Percentiles rank a stretch among this genome's conserved stretches.
Evolutionary conservation across 2,329 filamentous ascomycete genomes (phyloP).

Genomic region (Trichoderma harzianum): DNA sequence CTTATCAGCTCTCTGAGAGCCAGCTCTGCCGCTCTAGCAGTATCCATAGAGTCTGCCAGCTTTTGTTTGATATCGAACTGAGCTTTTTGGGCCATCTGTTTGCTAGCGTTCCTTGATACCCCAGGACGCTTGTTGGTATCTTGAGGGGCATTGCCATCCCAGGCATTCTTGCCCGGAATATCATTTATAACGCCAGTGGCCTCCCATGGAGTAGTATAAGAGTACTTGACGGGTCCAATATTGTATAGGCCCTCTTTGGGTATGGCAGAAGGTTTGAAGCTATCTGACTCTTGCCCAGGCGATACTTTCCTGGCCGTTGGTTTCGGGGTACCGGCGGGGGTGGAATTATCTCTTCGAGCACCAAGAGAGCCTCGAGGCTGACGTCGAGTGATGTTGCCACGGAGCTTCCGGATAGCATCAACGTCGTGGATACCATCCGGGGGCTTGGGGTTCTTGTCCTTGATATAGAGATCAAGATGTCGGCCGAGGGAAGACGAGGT

Average conservation of each 20-base stretch:
- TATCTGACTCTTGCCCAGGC: constrained; percentile 39
- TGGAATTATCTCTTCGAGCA: constrained; percentile 58
- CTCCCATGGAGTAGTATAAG: constrained; percentile 66
- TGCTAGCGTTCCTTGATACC: constrained; percentile 45
- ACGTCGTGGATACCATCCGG: constrained; percentile 87
- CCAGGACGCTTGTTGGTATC: constrained; percentile 36
- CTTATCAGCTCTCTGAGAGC: constrained; percentile 79
- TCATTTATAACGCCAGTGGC: constrained; percentile 75
- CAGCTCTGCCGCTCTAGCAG: constrained; percentile 77
- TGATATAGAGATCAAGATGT: constrained; percentile 91
- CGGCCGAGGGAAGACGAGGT: constrained; percentile 91
- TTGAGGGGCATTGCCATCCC: constrained; percentile 33
- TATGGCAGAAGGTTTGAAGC: constrained; percentile 37
- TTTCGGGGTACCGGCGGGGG: constrained; percentile 51
- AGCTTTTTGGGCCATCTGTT: constrained; percentile 53
- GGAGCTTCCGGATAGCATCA: constrained; percentile 78
- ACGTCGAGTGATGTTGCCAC: constrained; percentile 80
- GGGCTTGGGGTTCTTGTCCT: constrained; percentile 85
- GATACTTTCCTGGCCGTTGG: constrained; percentile 38
- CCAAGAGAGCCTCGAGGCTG: constrained; percentile 67
- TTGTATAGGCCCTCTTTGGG: constrained; percentile 42
- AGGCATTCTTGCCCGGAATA: constrained; percentile 47
- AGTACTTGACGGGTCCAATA: constrained; percentile 51
- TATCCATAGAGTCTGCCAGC: constrained; percentile 69
- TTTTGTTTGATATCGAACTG: constrained; percentile 63